Percentiles rank a stretch among this genome's conserved stretches.
Evolutionary conservation across 2,329 filamentous ascomycete species (phyloP).

Genomic region (Dothistroma pini): DNA sequence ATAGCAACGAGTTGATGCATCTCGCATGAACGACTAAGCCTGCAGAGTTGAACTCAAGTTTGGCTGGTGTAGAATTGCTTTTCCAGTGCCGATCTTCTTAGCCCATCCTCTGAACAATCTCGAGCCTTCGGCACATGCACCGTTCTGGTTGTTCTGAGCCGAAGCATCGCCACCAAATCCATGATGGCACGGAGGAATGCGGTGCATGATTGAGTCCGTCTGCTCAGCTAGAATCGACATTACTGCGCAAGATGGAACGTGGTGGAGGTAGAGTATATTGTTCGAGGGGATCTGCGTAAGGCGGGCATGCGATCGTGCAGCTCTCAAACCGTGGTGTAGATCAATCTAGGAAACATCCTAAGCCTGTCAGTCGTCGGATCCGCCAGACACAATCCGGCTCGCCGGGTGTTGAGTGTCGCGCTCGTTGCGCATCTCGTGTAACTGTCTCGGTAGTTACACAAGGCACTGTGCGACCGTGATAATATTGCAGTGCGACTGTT

Average conservation of each 20-base stretch:
- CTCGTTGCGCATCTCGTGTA: neutral
- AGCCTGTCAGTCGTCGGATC: too few species aligned
- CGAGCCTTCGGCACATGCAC: neutral
- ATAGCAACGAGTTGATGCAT: too few species aligned
- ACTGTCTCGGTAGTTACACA: neutral
- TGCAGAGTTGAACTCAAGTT: too few species aligned
- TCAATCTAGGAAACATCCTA: neutral
- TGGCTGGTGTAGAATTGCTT: too few species aligned
- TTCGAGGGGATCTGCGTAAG: neutral
- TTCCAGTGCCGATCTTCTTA: too few species aligned
- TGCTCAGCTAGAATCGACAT: neutral
- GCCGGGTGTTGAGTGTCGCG: neutral
- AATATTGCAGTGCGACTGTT: neutral
- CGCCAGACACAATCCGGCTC: too few species aligned
- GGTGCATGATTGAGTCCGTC: neutral
- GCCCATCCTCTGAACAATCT: too few species aligned
- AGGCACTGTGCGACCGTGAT: neutral
- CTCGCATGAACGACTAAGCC: too few species aligned
- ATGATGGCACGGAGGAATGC: neutral
- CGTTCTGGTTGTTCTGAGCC: neutral
- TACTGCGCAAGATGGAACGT: neutral
- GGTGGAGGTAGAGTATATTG: neutral
- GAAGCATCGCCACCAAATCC: neutral
- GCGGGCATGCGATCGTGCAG: slow-evolving; percentile 2
- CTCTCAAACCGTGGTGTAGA: slow-evolving; percentile 2